These are phyloP conservation scores for Phytophthora citricola DNA, from an alignment of 352 stramenopile genomes.

Conservation along the genomic window DNA sequence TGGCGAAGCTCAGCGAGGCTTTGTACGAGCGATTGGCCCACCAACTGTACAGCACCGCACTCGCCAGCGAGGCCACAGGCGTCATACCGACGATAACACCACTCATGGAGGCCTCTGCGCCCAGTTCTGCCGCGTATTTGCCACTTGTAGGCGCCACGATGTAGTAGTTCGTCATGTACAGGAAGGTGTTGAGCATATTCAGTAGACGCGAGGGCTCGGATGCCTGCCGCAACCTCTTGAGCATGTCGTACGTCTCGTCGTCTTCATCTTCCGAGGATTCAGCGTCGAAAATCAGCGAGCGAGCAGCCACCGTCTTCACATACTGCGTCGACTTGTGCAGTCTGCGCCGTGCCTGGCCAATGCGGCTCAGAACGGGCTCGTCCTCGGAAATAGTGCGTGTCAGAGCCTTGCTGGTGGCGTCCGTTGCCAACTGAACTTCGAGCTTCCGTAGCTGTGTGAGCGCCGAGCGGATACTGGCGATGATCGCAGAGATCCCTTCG, in stretches of 20 bases:
- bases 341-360: conserved; percentile 65
- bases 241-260: conserved; percentile 65
- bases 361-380: conserved; percentile 78
- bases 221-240: conserved; percentile 53
- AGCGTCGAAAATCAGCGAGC: conserved; percentile 83
- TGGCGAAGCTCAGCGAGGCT: conserved; percentile 84
- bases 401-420: conserved; percentile 35
- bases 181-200: conserved; percentile 95
- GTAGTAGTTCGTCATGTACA: conserved; percentile 99
- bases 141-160: conserved; percentile 96
- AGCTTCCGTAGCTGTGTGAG: conserved; percentile 64
- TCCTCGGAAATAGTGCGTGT: conserved; percentile 74
- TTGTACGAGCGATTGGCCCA: conserved; percentile 94
- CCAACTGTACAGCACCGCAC: conserved; percentile 95
- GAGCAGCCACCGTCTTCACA: conserved; percentile 82
- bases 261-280: conserved; percentile 88
- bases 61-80: conserved; percentile 94
- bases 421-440: conserved; percentile 49
- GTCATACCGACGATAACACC: conserved; percentile 98
- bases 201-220: conserved; percentile 85
- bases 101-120: conserved; percentile 88
- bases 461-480: conserved; percentile 78
- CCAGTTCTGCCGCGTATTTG: conserved; percentile 92
- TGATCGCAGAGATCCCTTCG: conserved; percentile 89
- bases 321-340: conserved; percentile 87